Evolutionary conservation across 2,329 filamentous ascomycete genomes (phyloP).

Genomic region (Aspergillus clavatus): DNA sequence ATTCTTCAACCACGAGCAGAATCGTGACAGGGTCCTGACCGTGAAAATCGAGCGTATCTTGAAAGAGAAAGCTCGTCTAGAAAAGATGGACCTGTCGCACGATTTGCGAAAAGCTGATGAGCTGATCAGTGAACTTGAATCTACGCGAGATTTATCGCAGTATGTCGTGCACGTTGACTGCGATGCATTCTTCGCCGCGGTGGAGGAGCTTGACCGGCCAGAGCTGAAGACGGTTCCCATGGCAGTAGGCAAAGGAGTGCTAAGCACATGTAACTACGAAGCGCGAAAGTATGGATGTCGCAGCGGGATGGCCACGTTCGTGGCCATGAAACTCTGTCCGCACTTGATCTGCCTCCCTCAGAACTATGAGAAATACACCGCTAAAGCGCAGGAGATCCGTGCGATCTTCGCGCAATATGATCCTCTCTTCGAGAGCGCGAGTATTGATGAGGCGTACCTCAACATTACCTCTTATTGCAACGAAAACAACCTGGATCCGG

Average conservation of each 20-base stretch:
- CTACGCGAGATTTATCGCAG: slow-evolving; percentile 74
- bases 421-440: slow-evolving; percentile 83
- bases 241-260: slow-evolving; percentile 72
- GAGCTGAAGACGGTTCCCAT: slow-evolving; percentile 84
- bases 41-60: slow-evolving; percentile 79
- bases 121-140: slow-evolving; percentile 73
- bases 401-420: slow-evolving; percentile 83
- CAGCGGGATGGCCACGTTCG: slow-evolving; percentile 93
- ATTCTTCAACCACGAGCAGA: slow-evolving; percentile 88
- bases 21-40: slow-evolving; percentile 74
- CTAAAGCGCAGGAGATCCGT: slow-evolving; percentile 84
- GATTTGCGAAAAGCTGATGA: slow-evolving; percentile 75
- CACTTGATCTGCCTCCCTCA: slow-evolving; percentile 74
- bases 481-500: slow-evolving; percentile 62
- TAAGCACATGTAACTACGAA: slow-evolving; percentile 78
- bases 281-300: slow-evolving; percentile 86
- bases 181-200: slow-evolving; percentile 95
- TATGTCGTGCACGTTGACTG: slow-evolving; percentile 89
- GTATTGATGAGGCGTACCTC: slow-evolving; percentile 92
- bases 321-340: slow-evolving; percentile 90
- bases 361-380: slow-evolving; percentile 85
- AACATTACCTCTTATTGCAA: slow-evolving; percentile 86
- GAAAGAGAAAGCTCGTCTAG: slow-evolving; percentile 67
- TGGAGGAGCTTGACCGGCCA: slow-evolving; percentile 78
- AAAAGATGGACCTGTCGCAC: slow-evolving; percentile 66